A percentile compares a stretch with the other conserved stretches of the same genome.
Evolutionary conservation across 805 yeast species (phyloP).

Genomic region (Wickerhamiella cacticola): DNA sequence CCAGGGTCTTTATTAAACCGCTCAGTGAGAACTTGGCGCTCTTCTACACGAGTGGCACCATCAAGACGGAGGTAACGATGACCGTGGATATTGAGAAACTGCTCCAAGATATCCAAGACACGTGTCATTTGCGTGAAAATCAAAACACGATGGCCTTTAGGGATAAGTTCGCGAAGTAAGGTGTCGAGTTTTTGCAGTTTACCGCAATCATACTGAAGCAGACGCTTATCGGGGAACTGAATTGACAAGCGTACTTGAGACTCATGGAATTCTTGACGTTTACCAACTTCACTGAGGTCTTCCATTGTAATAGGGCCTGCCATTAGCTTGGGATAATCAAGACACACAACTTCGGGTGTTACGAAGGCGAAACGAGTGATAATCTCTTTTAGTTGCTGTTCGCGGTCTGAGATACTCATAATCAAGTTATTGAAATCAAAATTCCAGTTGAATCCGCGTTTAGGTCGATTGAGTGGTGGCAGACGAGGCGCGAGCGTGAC

Average conservation of each 20-base stretch:
- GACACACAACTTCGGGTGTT: conserved; percentile 74
- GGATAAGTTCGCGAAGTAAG: conserved; percentile 62
- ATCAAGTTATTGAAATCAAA: conserved; percentile 18
- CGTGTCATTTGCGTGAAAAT: conserved; percentile 98
- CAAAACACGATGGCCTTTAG: conserved; percentile 83
- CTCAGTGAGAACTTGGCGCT: conserved; percentile 87
- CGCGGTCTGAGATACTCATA: conserved; percentile 26
- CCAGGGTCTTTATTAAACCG: conserved; percentile 76
- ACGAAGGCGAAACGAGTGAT: conserved; percentile 72
- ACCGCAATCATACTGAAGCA: conserved; percentile 93
- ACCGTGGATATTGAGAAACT: conserved; percentile 87
- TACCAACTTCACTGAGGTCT: conserved; percentile 16
- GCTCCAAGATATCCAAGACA: conserved; percentile 85
- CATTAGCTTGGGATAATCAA: conserved; percentile 41
- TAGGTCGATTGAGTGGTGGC: conserved; percentile 5
- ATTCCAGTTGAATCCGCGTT: conserved; percentile 16
- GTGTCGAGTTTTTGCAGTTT: conserved; percentile 76
- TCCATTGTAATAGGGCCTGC: conserved; percentile 17
- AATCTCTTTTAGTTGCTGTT: conserved; percentile 33
- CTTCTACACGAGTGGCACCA: conserved; percentile 96
- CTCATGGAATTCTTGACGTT: conserved; percentile 53
- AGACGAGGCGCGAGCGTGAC: conserved; percentile 25
- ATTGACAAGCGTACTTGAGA: conserved; percentile 78
- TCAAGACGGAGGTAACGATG: conserved; percentile 88
- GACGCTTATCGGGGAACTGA: conserved; percentile 90